Percentiles rank a stretch among this genome's conserved stretches.
Conservation (phyloP, 345 rosid genomes). For the Conringia planisiliqua region DNA sequence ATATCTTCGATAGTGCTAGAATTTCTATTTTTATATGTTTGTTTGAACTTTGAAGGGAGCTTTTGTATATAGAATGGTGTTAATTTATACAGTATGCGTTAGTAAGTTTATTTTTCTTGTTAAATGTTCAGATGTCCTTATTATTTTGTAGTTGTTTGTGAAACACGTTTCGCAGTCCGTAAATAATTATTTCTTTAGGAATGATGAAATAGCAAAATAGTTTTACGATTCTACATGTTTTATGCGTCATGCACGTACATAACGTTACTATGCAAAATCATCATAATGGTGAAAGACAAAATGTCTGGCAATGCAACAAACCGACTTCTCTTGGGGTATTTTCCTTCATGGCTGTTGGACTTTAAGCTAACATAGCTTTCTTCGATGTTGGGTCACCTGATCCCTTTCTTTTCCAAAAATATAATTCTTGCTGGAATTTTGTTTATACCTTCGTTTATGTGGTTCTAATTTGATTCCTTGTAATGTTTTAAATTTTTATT, state of each 20-base stretch:
- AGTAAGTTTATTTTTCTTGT: neutral
- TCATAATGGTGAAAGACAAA: too few species aligned
- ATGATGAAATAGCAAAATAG: too few species aligned
- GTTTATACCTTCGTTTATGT: neutral
- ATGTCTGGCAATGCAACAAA: neutral
- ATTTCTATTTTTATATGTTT: neutral
- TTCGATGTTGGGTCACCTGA: neutral
- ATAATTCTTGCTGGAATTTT: neutral
- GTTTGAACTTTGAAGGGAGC: neutral
- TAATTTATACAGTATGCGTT: slow-evolving; percentile 10
- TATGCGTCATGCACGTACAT: too few species aligned
- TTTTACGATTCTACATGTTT: too few species aligned
- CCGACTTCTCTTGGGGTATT: neutral
- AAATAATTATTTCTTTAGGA: too few species aligned
- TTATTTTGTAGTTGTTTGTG: neutral
- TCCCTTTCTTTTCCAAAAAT: neutral
- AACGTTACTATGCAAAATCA: too few species aligned
- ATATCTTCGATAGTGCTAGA: slow-evolving; percentile 25
- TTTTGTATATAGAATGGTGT: slow-evolving; percentile 17
- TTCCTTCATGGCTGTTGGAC: too few species aligned
- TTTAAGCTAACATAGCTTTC: neutral
- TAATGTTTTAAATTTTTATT: neutral
- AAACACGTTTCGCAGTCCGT: neutral
- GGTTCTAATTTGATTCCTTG: neutral
- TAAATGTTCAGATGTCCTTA: neutral